Evolutionary conservation across 148 eudicot genomes (phyloP).

Genomic region (Rheum nobile): DNA sequence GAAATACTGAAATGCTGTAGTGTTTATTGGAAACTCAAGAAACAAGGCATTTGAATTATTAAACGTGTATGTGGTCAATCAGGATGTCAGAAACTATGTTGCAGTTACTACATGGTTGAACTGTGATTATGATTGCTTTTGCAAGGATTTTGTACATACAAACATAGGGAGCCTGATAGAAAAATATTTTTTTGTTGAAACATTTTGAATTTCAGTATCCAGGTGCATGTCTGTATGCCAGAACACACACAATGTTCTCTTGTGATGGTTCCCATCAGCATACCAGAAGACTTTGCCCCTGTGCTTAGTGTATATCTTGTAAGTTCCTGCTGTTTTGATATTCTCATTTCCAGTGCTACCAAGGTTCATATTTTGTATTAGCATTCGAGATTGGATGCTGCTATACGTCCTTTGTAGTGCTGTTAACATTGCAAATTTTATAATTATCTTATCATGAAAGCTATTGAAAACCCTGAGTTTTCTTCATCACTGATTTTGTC

Average conservation of each 20-base stretch:
- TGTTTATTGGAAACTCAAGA: not conserved
- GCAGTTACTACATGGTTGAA: not conserved
- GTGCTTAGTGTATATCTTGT: slow-evolving; percentile 45
- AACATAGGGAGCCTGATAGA: not conserved
- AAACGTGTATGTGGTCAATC: not conserved
- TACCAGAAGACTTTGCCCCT: slow-evolving; percentile 92
- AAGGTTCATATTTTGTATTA: too few species aligned
- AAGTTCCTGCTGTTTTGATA: not conserved
- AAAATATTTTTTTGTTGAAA: not conserved
- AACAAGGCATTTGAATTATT: not conserved
- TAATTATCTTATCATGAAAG: not conserved
- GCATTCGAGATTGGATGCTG: not conserved
- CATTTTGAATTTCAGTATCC: slow-evolving; percentile 48
- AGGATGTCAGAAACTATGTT: not conserved
- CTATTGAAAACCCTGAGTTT: not conserved
- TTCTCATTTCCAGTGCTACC: not conserved
- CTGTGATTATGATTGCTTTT: not conserved
- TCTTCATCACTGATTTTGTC: not conserved
- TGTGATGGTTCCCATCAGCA: slow-evolving; percentile 85
- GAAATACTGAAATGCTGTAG: not conserved
- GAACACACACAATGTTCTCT: slow-evolving; percentile 45
- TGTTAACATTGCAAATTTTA: not conserved
- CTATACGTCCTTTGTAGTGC: not conserved
- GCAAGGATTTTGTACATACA: not conserved
- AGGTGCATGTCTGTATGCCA: slow-evolving; percentile 85